phyloP scores from a whole-genome alignment of 441 rosid genomes.

The Eruca vesicaria region DNA sequence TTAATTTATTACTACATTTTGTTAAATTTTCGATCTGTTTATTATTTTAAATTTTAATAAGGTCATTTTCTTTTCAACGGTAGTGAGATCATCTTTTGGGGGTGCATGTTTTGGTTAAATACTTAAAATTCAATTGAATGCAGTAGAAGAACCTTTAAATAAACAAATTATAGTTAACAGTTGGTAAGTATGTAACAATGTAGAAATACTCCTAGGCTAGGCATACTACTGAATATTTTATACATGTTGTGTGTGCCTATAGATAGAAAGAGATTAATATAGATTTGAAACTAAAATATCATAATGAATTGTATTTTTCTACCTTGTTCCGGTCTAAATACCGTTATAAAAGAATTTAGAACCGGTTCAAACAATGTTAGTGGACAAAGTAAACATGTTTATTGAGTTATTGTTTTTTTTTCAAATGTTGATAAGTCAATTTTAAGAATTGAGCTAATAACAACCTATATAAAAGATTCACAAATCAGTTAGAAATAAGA shows the following conservation, averaged over 20 bases:
- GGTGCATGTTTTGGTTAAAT: slow-evolving; percentile 1
- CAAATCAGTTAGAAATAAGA: too few species aligned
- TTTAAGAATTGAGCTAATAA: neutral
- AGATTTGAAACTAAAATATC: neutral
- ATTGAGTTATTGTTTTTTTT: neutral
- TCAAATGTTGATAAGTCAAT: neutral
- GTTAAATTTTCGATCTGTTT: neutral
- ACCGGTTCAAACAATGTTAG: neutral
- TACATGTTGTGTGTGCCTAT: neutral
- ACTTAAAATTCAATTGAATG: neutral
- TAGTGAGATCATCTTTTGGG: slow-evolving; percentile 14
- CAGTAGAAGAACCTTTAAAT: neutral
- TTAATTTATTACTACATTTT: slow-evolving; percentile 18
- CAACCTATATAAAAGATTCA: too few species aligned
- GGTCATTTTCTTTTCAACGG: slow-evolving; percentile 1
- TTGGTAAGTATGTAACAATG: slow-evolving; percentile 1
- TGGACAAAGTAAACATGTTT: neutral
- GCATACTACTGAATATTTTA: neutral
- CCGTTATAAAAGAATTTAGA: neutral
- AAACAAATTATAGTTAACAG: slow-evolving; percentile 3
- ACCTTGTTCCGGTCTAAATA: neutral
- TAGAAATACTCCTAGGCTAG: neutral
- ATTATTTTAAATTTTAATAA: neutral
- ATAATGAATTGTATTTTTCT: neutral
- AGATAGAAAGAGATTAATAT: neutral